phyloP scores from a whole-genome alignment of 164 flowering plant genomes.

The Magnolia officinalis region DNA sequence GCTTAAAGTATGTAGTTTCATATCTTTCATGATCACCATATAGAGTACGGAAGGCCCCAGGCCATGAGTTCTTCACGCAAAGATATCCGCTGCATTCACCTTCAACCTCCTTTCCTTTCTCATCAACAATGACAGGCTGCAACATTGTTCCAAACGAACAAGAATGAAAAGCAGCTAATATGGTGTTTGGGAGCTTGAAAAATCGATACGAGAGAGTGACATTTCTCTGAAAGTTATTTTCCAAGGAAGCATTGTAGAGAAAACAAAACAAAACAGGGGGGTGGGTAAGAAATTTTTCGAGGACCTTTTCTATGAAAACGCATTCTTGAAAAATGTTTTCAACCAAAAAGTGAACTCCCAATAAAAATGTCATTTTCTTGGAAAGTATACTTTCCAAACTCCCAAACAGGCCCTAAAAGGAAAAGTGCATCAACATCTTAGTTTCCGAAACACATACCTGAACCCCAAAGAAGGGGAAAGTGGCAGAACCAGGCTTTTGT shows the following conservation, averaged over 20 bases:
- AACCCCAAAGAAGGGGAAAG: conserved; percentile 96
- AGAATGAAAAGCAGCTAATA: not conserved
- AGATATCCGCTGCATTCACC: conserved; percentile 97
- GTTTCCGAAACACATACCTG: conserved; percentile 30
- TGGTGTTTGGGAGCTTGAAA: no score
- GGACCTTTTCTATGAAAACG: no score
- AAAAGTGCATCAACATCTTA: not conserved
- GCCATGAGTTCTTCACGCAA: conserved; percentile 91
- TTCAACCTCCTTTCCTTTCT: conserved; percentile 89
- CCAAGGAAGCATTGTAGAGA: no score
- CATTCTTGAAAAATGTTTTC: no score
- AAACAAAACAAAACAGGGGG: no score
- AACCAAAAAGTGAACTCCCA: no score
- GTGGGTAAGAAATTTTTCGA: no score
- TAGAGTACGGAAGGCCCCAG: conserved; percentile 94
- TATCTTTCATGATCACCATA: conserved; percentile 98
- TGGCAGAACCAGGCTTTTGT: conserved; percentile 98
- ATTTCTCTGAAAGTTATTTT: no score
- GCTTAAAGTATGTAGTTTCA: conserved; percentile 93
- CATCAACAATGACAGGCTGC: conserved; percentile 96
- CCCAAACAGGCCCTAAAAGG: not conserved
- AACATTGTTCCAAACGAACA: not conserved
- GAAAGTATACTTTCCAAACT: no score
- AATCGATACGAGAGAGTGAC: no score
- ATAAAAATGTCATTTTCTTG: no score